Evolutionary conservation across 352 stramenopile species (phyloP).

Genomic region (Globisporangium heterothallicum): DNA sequence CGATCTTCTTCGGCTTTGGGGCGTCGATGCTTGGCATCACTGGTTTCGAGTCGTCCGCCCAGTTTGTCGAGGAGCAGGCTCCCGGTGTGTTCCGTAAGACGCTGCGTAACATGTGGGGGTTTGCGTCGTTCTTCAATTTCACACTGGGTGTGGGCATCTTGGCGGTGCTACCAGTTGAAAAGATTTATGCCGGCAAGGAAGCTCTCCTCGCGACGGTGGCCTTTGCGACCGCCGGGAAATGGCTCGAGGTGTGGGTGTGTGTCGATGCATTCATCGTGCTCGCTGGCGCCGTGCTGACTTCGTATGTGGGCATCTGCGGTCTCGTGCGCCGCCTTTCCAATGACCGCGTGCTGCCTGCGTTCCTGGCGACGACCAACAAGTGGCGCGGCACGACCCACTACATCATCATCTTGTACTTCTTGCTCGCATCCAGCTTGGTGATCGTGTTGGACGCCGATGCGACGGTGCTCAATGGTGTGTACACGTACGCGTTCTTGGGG

Average conservation of each 20-base stretch:
- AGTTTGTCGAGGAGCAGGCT: conserved; percentile 85
- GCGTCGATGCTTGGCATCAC: conserved; percentile 85
- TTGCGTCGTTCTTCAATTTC: conserved; percentile 82
- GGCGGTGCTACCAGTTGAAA: conserved; percentile 64
- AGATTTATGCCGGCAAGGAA: conserved; percentile 41
- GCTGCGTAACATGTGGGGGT: conserved; percentile 70
- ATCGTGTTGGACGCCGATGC: conserved; percentile 69
- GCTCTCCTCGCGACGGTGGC: conserved; percentile 69
- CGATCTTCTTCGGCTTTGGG: conserved; percentile 69
- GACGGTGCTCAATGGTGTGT: conserved; percentile 68
- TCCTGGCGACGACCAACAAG: conserved; percentile 53
- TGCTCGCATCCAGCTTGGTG: conserved; percentile 60
- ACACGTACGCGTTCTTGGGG: conserved; percentile 79
- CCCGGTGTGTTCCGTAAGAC: conserved; percentile 76
- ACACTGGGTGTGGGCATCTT: conserved; percentile 33
- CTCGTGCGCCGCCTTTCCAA: conserved; percentile 64
- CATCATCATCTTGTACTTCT: conserved; percentile 71
- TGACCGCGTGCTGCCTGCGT: conserved; percentile 53
- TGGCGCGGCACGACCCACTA: conserved; percentile 65
- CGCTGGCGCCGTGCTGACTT: conserved; percentile 76
- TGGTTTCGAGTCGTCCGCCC: conserved; percentile 82
- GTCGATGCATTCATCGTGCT: conserved; percentile 88
- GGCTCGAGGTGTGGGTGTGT: conserved; percentile 47
- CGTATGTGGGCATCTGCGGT: conserved; percentile 76
- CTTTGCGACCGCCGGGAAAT: conserved; percentile 23